phyloP scores from a whole-genome alignment of 441 rosid genomes.

The Hura crepitans region DNA sequence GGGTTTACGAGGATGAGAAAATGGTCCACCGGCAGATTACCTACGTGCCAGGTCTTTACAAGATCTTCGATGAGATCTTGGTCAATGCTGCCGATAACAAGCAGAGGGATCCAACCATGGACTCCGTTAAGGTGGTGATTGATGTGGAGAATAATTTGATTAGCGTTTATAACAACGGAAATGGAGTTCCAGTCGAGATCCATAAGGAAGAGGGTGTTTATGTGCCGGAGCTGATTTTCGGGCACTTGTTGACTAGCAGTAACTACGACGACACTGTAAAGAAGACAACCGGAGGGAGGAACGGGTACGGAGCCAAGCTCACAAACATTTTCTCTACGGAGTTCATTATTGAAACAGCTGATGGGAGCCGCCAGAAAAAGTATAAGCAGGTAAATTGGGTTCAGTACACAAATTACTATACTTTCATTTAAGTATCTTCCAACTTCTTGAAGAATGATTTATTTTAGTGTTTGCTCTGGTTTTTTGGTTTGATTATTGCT shows the following conservation, averaged over 20 bases:
- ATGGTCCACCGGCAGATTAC: constrained; percentile 66
- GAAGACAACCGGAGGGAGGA: constrained; percentile 97
- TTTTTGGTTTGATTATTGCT: neutral
- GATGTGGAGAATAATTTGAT: constrained; percentile 63
- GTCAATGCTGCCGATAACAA: constrained; percentile 95
- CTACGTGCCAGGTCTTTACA: constrained; percentile 92
- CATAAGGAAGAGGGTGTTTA: constrained; percentile 87
- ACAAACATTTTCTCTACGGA: constrained; percentile 84
- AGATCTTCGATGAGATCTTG: constrained; percentile 91
- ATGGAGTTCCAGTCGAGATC: constrained; percentile 88
- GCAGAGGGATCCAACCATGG: constrained; percentile 85
- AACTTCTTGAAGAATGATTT: too few species aligned
- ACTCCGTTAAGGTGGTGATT: constrained; percentile 60
- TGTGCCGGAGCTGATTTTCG: constrained; percentile 90
- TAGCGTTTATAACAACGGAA: constrained; percentile 80
- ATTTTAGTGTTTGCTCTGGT: neutral
- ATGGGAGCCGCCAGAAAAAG: constrained; percentile 64
- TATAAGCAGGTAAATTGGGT: constrained; percentile 68
- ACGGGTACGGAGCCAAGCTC: constrained; percentile 94
- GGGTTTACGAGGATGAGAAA: constrained; percentile 72
- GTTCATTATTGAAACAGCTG: constrained; percentile 85
- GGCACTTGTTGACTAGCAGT: constrained; percentile 85
- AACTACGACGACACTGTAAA: constrained; percentile 73
- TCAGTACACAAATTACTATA: too few species aligned
- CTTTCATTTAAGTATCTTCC: neutral